A percentile compares a stretch with the other conserved stretches of the same genome.
phyloP scores from a whole-genome alignment of 1,284 basidiomycete genomes.

The Moesziomyces antarcticus region DNA sequence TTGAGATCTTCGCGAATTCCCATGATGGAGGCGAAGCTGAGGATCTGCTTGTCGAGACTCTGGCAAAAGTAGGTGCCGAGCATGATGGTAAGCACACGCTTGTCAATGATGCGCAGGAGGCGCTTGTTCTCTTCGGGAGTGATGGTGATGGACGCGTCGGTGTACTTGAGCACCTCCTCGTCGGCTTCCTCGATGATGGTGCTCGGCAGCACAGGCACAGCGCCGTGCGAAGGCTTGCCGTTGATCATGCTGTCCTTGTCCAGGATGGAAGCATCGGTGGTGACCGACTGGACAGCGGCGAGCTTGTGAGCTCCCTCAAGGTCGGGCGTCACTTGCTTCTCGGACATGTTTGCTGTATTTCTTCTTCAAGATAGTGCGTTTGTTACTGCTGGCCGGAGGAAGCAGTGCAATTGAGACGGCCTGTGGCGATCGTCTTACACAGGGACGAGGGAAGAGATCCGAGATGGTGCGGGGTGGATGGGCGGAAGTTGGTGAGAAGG shows the following conservation, averaged over 20 bases:
- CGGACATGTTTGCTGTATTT: slow-evolving; percentile 20
- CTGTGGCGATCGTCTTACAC: no score
- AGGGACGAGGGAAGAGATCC: background rate
- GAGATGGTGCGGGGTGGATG: slow-evolving; percentile 2
- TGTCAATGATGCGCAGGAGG: slow-evolving; percentile 71
- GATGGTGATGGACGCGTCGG: slow-evolving; percentile 34
- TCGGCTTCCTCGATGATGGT: slow-evolving; percentile 46
- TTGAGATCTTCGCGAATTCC: slow-evolving; percentile 68
- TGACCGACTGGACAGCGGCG: slow-evolving; percentile 30
- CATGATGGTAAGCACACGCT: slow-evolving; percentile 73
- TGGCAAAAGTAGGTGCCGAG: slow-evolving; percentile 73
- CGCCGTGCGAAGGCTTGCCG: slow-evolving; percentile 24
- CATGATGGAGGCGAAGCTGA: slow-evolving; percentile 74
- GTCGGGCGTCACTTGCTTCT: slow-evolving; percentile 27
- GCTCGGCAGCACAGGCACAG: slow-evolving; percentile 26
- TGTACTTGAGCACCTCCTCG: slow-evolving; percentile 39
- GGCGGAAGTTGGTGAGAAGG: no score
- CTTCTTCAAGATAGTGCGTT: background rate
- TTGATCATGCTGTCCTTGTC: slow-evolving; percentile 39
- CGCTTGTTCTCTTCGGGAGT: slow-evolving; percentile 53
- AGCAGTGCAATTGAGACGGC: no score
- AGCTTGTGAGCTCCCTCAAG: slow-evolving; percentile 37
- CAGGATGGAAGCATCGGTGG: slow-evolving; percentile 35
- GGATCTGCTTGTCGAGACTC: slow-evolving; percentile 72
- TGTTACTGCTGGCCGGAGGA: no score